Evolutionary conservation across 345 rosid genomes (phyloP).

Genomic region (Heritiera littoralis): DNA sequence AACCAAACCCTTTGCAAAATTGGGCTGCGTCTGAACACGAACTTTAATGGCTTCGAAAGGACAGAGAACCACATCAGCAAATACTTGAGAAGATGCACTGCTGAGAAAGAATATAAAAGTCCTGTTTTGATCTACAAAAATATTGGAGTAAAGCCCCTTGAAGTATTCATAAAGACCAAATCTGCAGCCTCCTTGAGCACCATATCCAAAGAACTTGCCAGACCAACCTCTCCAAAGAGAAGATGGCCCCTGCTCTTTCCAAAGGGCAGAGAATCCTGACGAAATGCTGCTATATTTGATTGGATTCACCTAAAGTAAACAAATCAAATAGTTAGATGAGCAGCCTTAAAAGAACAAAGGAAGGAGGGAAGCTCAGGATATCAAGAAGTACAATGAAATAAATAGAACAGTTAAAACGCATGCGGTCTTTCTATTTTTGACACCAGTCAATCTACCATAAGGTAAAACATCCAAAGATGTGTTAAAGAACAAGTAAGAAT

Average conservation of each 20-base stretch:
- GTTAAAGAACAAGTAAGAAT: not conserved
- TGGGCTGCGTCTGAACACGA: conserved; percentile 62
- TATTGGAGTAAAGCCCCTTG: conserved; percentile 52
- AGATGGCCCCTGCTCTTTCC: conserved; percentile 71
- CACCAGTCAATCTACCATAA: not conserved
- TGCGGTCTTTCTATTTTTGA: not conserved
- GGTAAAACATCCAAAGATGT: not conserved
- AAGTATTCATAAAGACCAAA: conserved; percentile 72
- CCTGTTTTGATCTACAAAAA: conserved; percentile 38
- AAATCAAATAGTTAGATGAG: not conserved
- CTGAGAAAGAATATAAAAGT: conserved; percentile 54
- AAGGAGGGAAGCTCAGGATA: not conserved
- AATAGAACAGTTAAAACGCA: not conserved
- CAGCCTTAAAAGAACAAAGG: not conserved
- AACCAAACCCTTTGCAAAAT: conserved; percentile 56
- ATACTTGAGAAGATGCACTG: conserved; percentile 69
- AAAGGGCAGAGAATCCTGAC: conserved; percentile 53
- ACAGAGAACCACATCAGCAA: conserved; percentile 65
- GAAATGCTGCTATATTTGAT: conserved; percentile 53
- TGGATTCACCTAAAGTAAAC: conserved; percentile 50
- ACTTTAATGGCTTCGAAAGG: conserved; percentile 72
- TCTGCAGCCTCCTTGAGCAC: conserved; percentile 70
- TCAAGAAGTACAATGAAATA: not conserved
- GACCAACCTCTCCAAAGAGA: conserved; percentile 76
- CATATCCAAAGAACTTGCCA: conserved; percentile 62